A percentile compares a stretch with the other conserved stretches of the same genome.
These are phyloP conservation scores for Vitis rupestris DNA, from an alignment of 164 flowering plant species.

Conservation along the genomic window DNA sequence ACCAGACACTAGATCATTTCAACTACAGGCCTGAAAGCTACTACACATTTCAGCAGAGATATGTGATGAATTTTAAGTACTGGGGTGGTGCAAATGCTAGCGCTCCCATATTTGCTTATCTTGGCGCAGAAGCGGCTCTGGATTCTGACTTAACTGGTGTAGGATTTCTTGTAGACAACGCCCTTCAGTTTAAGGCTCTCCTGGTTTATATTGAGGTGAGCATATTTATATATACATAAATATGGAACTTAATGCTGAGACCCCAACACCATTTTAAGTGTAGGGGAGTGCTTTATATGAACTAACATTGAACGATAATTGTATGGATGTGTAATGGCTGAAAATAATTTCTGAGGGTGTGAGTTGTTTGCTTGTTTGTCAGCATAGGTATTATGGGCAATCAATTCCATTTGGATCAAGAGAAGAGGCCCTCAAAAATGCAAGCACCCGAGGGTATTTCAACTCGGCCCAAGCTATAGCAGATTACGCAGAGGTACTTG, in stretches of 20 bases:
- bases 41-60: conserved; percentile 45
- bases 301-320: no score
- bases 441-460: conserved; percentile 58
- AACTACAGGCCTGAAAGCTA: conserved; percentile 34
- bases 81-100: conserved; percentile 49
- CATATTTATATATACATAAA: neutral
- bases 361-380: conserved; percentile 5
- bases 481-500: conserved; percentile 62
- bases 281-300: no score
- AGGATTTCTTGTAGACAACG: conserved; percentile 38
- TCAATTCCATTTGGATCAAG: conserved; percentile 51
- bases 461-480: conserved; percentile 77
- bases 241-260: no score
- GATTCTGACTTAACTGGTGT: neutral
- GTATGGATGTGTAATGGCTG: no score
- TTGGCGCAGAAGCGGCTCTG: conserved; percentile 35
- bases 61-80: conserved; percentile 33
- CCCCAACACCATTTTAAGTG: no score
- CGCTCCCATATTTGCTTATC: conserved; percentile 45
- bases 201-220: conserved; percentile 49
- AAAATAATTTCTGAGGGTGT: neutral
- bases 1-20: conserved; percentile 36
- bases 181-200: conserved; percentile 47
- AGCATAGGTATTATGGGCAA: conserved; percentile 74
- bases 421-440: conserved; percentile 36